Evolutionary conservation across 2,329 filamentous ascomycete species (phyloP).

Genomic region (Seiridium cupressi): DNA sequence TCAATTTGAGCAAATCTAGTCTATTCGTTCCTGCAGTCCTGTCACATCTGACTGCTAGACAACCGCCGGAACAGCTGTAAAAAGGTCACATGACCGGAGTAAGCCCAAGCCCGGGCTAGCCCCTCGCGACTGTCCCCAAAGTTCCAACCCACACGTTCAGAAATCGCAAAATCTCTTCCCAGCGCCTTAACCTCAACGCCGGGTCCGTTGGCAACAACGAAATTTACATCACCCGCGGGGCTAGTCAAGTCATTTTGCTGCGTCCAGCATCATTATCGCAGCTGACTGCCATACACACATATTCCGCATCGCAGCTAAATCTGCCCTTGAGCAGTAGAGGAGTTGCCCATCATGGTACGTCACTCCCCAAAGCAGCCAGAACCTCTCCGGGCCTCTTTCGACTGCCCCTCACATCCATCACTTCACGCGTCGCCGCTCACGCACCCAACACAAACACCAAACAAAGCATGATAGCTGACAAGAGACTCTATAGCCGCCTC

Average conservation of each 20-base stretch:
- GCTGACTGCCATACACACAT: conserved; percentile 31
- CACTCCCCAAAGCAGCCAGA: conserved; percentile 1
- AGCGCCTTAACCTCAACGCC: conserved; percentile 1
- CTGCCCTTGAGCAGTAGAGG: conserved; percentile 40
- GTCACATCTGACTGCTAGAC: not conserved
- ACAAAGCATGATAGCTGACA: not conserved
- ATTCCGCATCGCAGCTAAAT: conserved; percentile 30
- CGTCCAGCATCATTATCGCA: conserved; percentile 9
- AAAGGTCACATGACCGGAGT: conserved; percentile 3
- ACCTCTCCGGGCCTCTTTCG: too few relatives aligned
- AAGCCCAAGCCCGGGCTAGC: conserved; percentile 2
- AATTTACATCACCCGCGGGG: conserved; percentile 4
- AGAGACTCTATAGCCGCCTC: conserved; percentile 61
- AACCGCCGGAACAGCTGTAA: not conserved
- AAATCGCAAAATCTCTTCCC: conserved; percentile 28
- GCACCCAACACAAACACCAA: not conserved
- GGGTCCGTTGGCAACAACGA: conserved; percentile 7
- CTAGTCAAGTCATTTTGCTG: not conserved
- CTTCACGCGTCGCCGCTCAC: not conserved
- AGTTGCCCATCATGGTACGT: conserved; percentile 49
- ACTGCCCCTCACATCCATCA: too few relatives aligned
- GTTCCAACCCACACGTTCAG: conserved; percentile 15
- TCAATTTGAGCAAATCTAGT: not conserved
- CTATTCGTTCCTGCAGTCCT: not conserved
- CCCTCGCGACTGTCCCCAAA: conserved; percentile 5